Conservation (phyloP, 2,329 filamentous ascomycete genomes). For the Colletotrichum truncatum region DNA sequence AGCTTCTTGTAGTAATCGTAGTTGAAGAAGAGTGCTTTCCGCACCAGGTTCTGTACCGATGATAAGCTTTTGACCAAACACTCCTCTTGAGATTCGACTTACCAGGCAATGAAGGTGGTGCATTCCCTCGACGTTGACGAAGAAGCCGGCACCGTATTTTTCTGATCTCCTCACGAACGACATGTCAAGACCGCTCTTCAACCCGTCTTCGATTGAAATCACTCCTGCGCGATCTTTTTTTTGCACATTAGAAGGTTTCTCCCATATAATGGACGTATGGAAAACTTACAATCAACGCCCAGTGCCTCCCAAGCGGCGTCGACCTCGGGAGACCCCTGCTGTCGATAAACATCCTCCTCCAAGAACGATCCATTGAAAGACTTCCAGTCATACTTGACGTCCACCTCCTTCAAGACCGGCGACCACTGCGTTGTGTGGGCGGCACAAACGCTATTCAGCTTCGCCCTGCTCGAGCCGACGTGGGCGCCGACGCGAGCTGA, state of each 20-base stretch:
- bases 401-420: constrained; percentile 44
- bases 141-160: constrained; percentile 66
- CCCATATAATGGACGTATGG: too few species aligned
- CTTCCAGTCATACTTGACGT: constrained; percentile 41
- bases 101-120: constrained; percentile 68
- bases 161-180: constrained; percentile 64
- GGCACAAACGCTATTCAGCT: constrained; percentile 37
- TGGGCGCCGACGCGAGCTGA: constrained; percentile 32
- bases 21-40: constrained; percentile 68
- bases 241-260: not conserved
- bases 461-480: constrained; percentile 21
- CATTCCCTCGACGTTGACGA: constrained; percentile 65
- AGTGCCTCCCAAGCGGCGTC: constrained; percentile 64
- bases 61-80: not conserved
- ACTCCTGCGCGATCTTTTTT: constrained; percentile 53
- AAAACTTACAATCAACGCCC: constrained; percentile 53
- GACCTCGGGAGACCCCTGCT: constrained; percentile 58
- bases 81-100: constrained; percentile 2
- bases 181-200: constrained; percentile 57
- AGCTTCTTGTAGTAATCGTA: constrained; percentile 63
- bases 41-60: constrained; percentile 60
- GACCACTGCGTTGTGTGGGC: constrained; percentile 48
- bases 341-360: constrained; percentile 61
- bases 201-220: constrained; percentile 58
- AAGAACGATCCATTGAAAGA: constrained; percentile 67